Conservation (phyloP, 1,284 basidiomycete species). For the Fistulinella cinereoalba region DNA sequence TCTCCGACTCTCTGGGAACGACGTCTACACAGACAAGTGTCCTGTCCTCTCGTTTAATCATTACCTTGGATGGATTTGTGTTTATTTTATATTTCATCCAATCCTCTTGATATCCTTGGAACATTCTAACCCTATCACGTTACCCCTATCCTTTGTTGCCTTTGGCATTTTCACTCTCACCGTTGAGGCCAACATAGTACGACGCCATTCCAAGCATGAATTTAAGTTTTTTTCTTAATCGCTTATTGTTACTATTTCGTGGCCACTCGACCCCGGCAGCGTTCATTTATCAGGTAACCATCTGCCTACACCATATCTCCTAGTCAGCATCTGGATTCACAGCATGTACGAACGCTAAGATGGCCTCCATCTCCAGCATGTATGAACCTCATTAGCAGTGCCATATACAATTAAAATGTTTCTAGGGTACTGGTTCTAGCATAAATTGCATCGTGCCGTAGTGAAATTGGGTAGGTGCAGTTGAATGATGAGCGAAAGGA, state of each 20-base stretch:
- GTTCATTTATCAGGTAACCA: too few species aligned
- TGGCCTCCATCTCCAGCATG: neutral
- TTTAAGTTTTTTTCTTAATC: conserved; percentile 1
- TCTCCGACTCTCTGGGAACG: conserved; percentile 15
- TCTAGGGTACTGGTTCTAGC: conserved; percentile 19
- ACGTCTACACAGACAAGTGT: conserved; percentile 29
- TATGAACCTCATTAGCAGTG: conserved; percentile 14
- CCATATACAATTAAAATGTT: conserved; percentile 12
- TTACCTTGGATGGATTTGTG: conserved; percentile 23
- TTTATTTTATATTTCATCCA: conserved; percentile 23
- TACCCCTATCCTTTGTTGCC: conserved; percentile 1
- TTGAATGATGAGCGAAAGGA: too few species aligned
- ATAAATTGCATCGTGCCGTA: neutral
- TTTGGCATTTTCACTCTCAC: neutral
- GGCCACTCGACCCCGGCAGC: too few species aligned
- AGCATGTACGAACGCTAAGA: neutral
- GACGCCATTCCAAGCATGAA: conserved; percentile 1
- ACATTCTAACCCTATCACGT: conserved; percentile 2
- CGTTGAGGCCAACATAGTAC: neutral
- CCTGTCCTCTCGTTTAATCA: conserved; percentile 43
- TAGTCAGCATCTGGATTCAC: too few species aligned
- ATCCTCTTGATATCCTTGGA: conserved; percentile 8
- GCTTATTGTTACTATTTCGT: neutral
- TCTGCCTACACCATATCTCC: too few species aligned
- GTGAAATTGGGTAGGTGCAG: too few species aligned